Conservation (phyloP, 225 moss, liverwort and hornwort species). For the Sphagnum tenellum region DNA sequence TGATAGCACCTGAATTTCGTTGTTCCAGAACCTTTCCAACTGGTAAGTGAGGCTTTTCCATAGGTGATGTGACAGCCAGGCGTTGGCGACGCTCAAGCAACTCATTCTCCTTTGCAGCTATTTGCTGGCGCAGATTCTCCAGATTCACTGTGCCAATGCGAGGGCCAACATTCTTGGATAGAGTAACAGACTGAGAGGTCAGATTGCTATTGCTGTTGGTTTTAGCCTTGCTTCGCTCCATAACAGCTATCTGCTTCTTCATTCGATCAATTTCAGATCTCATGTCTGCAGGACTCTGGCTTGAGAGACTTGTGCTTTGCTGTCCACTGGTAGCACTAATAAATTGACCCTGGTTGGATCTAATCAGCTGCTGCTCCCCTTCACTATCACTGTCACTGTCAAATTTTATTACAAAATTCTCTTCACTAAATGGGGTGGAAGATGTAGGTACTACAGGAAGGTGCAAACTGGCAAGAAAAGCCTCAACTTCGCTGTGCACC, state of each 20-base stretch:
- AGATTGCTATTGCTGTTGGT: conserved; percentile 15
- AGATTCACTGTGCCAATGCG: conserved; percentile 37
- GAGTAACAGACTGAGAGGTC: conserved; percentile 13
- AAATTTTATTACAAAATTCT: conserved; percentile 69
- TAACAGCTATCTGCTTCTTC: conserved; percentile 49
- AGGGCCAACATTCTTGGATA: conserved; percentile 17
- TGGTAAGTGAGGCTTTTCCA: not conserved
- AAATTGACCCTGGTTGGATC: conserved; percentile 10
- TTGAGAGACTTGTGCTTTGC: conserved; percentile 15
- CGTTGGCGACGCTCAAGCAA: conserved; percentile 17
- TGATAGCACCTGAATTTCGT: conserved; percentile 2
- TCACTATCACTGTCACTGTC: conserved; percentile 80
- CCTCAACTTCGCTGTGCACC: conserved; percentile 43
- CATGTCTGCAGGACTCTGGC: conserved; percentile 26
- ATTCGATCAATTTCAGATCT: conserved; percentile 38
- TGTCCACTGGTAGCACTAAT: conserved; percentile 12
- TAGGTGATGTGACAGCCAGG: conserved; percentile 6
- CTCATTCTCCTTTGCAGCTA: conserved; percentile 65
- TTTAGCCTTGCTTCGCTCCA: conserved; percentile 47
- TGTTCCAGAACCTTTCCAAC: conserved; percentile 3
- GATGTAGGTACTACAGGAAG: conserved; percentile 32
- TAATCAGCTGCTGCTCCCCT: conserved; percentile 37
- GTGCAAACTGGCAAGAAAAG: conserved; percentile 65
- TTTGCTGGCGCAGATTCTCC: conserved; percentile 61
- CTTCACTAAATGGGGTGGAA: conserved; percentile 17